A percentile compares a stretch with the other conserved stretches of the same genome.
These are phyloP conservation scores for Penicillium paradoxum DNA, from an alignment of 495 filamentous ascomycete genomes.

Conservation along the genomic window DNA sequence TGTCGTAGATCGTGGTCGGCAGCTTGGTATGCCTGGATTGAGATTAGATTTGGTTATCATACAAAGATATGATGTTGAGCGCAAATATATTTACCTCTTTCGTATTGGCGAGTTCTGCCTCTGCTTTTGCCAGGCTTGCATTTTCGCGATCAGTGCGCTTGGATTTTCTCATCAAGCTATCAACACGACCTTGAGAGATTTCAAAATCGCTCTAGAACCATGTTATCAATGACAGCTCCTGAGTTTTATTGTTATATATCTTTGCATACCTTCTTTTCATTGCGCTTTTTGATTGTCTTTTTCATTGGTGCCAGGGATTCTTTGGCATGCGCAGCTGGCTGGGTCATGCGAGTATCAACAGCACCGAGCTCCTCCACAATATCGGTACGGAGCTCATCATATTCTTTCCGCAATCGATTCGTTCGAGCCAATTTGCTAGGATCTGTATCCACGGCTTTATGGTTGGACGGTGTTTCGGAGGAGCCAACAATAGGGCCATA, in stretches of 20 bases:
- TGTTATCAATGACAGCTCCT: no score
- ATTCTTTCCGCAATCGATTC: constrained; percentile 60
- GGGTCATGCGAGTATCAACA: constrained; percentile 69
- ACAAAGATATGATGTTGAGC: not conserved
- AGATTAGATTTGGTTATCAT: not conserved
- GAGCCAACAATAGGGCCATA: constrained; percentile 78
- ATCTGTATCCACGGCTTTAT: constrained; percentile 57
- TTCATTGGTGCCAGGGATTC: constrained; percentile 69
- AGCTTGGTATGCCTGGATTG: constrained; percentile 63
- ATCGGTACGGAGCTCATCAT: constrained; percentile 70
- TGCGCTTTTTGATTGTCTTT: constrained; percentile 88
- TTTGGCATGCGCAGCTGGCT: constrained; percentile 67
- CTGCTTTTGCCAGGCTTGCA: constrained; percentile 66
- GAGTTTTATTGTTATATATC: no score
- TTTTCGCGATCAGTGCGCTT: constrained; percentile 76
- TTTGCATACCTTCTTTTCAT: constrained; percentile 74
- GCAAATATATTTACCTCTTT: constrained; percentile 50
- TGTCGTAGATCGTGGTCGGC: constrained; percentile 78
- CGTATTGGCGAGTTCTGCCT: constrained; percentile 64
- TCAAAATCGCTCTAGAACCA: constrained; percentile 67
- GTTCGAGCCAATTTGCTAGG: constrained; percentile 60
- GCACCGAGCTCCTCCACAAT: constrained; percentile 66
- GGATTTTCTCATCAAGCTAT: constrained; percentile 64
- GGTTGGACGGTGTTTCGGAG: constrained; percentile 45
- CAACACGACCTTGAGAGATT: constrained; percentile 67